Evolutionary conservation across 2,329 filamentous ascomycete genomes (phyloP).

Genomic region (Stagonosporopsis chrysanthemi): DNA sequence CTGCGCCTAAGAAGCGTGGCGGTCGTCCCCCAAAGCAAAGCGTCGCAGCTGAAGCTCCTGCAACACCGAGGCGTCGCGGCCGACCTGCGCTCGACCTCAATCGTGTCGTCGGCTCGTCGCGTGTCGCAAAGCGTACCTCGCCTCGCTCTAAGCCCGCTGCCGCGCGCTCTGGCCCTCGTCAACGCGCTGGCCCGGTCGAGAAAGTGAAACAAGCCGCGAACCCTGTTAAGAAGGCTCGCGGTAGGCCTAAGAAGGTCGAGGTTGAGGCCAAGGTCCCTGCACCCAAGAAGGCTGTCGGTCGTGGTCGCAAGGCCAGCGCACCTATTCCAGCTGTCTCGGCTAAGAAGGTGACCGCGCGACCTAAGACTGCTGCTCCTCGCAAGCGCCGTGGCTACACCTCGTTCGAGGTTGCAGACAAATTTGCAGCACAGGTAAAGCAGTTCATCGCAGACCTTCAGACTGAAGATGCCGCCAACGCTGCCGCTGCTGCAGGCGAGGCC

Average conservation of each 20-base stretch:
- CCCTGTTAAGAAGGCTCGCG: slow-evolving; percentile 28
- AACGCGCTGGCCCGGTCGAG: slow-evolving; percentile 25
- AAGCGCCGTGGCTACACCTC: slow-evolving; percentile 37
- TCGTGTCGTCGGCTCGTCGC: slow-evolving; percentile 30
- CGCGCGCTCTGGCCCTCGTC: slow-evolving; percentile 29
- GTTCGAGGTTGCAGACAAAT: slow-evolving; percentile 40
- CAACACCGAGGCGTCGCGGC: slow-evolving; percentile 21
- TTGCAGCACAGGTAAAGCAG: slow-evolving; percentile 26
- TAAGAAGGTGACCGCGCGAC: slow-evolving; percentile 22
- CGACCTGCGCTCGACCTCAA: slow-evolving; percentile 24
- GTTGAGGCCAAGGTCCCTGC: slow-evolving; percentile 2
- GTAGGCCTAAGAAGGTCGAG: slow-evolving; percentile 27
- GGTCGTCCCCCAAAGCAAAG: slow-evolving; percentile 27
- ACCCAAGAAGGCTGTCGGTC: slow-evolving; percentile 20
- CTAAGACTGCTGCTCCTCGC: slow-evolving; percentile 25
- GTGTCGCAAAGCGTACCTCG: slow-evolving; percentile 31
- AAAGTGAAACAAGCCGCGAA: slow-evolving; percentile 16
- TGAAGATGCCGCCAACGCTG: slow-evolving; percentile 14
- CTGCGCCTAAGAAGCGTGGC: slow-evolving; percentile 22
- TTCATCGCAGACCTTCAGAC: slow-evolving; percentile 24
- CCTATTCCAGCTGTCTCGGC: slow-evolving; percentile 11
- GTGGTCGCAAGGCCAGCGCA: slow-evolving; percentile 22
- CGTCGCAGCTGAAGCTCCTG: slow-evolving; percentile 1
- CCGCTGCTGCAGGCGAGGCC: slow-evolving; percentile 14
- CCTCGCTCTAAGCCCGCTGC: slow-evolving; percentile 12